A percentile compares a stretch with the other conserved stretches of the same genome.
phyloP scores from a whole-genome alignment of 768 basidiomycete species.

The Suillus variegatus region DNA sequence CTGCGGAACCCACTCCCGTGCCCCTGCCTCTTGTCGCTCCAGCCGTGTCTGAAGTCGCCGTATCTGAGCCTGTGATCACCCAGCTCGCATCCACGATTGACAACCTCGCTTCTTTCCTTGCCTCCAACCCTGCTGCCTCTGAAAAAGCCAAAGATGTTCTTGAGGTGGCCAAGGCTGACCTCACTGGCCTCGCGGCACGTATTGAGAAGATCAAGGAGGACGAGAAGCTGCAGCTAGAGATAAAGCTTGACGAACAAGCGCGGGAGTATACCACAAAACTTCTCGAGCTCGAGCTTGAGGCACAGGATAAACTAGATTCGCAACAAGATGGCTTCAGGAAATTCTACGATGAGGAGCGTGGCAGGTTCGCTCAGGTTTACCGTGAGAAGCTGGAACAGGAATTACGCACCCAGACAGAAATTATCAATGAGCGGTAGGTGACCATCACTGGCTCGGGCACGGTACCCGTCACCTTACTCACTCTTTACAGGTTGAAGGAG shows the following conservation, averaged over 20 bases:
- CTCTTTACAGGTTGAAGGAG: conserved; percentile 72
- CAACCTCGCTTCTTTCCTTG: conserved; percentile 82
- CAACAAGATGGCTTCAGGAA: conserved; percentile 87
- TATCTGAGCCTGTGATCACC: conserved; percentile 88
- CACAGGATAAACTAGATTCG: conserved; percentile 80
- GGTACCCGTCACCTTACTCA: neutral
- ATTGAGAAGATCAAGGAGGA: conserved; percentile 81
- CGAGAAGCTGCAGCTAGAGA: conserved; percentile 68
- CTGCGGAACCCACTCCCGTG: conserved; percentile 33
- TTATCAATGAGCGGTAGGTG: conserved; percentile 90
- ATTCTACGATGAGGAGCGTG: conserved; percentile 77
- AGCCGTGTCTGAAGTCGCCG: conserved; percentile 65
- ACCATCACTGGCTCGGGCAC: conserved; percentile 6
- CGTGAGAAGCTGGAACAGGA: conserved; percentile 85
- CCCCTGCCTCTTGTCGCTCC: conserved; percentile 80
- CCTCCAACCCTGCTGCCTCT: conserved; percentile 67
- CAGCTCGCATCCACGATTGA: conserved; percentile 95
- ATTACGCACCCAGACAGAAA: conserved; percentile 82
- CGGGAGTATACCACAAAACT: conserved; percentile 81
- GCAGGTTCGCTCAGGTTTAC: conserved; percentile 72
- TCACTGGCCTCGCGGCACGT: conserved; percentile 73
- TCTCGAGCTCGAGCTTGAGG: conserved; percentile 81
- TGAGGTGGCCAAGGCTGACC: conserved; percentile 77
- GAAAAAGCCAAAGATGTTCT: conserved; percentile 74
- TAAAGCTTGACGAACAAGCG: conserved; percentile 77